Evolutionary conservation across 1,284 basidiomycete genomes (phyloP).

Genomic region (Sphagnurus paluster): DNA sequence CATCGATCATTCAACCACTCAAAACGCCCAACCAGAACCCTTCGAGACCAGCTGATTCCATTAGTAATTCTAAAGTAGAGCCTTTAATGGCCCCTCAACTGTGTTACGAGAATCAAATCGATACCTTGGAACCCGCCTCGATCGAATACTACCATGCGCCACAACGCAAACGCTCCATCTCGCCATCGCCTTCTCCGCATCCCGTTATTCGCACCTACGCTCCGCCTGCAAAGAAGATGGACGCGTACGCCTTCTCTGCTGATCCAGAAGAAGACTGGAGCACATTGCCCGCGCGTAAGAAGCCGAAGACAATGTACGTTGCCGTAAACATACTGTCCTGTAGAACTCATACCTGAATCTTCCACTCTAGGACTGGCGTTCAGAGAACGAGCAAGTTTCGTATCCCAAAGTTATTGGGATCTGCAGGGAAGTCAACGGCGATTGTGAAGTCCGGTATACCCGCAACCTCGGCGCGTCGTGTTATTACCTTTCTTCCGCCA

Average conservation of each 20-base stretch:
- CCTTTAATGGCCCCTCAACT: neutral
- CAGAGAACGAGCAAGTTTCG: constrained; percentile 37
- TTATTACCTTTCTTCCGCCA: constrained; percentile 49
- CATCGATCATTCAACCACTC: no score
- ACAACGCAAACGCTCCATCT: neutral
- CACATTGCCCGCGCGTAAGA: constrained; percentile 33
- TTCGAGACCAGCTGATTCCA: neutral
- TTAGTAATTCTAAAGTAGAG: neutral
- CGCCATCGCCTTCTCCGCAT: constrained; percentile 5
- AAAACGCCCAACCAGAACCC: no score
- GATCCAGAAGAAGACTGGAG: constrained; percentile 51
- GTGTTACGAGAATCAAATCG: neutral
- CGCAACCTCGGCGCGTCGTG: constrained; percentile 29
- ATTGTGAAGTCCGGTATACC: constrained; percentile 24
- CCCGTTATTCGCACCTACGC: neutral
- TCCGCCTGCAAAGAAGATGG: neutral
- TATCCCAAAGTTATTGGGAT: constrained; percentile 30
- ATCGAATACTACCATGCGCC: constrained; percentile 1
- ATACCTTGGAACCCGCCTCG: neutral
- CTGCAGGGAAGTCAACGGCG: constrained; percentile 4
- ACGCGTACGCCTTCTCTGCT: constrained; percentile 35
- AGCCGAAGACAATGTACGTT: constrained; percentile 31
- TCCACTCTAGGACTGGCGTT: constrained; percentile 10
- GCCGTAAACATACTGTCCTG: neutral
- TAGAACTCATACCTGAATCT: neutral